Base-by-base conservation (phyloP, 2,329 filamentous ascomycete genomes). In the Sphaceloma murrayae region DNA sequence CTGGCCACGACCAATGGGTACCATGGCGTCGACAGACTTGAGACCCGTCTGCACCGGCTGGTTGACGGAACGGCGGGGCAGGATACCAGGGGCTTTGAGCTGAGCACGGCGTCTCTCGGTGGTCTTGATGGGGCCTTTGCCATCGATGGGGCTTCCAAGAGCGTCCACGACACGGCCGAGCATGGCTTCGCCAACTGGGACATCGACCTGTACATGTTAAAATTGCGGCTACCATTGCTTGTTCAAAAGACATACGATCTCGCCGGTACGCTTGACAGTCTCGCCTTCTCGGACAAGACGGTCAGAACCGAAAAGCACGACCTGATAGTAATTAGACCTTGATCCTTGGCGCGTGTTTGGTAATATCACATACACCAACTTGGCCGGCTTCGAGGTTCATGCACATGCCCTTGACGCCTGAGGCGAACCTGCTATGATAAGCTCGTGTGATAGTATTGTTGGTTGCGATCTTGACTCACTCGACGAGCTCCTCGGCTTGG, bases 341-440 rank as follows among this genome's bases (percentile, higher is more conserved):
- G 7, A 21, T 11, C 11, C 19, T 34, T 45, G 32, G 36, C 36
- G 17, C 13, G 21, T 10, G 18, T 18, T n/a, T 8, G 10, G 18
- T 26, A 11, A 11, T 27, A 16, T 45, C 9, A 45, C 42, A 29
- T 45, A 45, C 88, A 94, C 91, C 91, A 75, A 98, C 91, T 74
- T 96, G 91, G 70, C 91, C 91, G 71, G 91, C 91, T 77, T 98
- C 91, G 73, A 98, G 82, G 85, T 98, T 98, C 89, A 98, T 96
- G 85, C 89, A 96, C 91, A 98, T 98, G 71, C 91, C 91, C 82
- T 96, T 96, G 73, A 96, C 91, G 70, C 91, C 91, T 56, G 91
- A 98, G 63, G 91, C 86, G 77, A 98, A 98, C 78, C 88, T 95
- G 56, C 47, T n/a, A 24, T 19, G 7, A 17, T 9, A 22, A 6